Base-by-base conservation (phyloP, 139 green algal species). In the Volvox africanus region DNA sequence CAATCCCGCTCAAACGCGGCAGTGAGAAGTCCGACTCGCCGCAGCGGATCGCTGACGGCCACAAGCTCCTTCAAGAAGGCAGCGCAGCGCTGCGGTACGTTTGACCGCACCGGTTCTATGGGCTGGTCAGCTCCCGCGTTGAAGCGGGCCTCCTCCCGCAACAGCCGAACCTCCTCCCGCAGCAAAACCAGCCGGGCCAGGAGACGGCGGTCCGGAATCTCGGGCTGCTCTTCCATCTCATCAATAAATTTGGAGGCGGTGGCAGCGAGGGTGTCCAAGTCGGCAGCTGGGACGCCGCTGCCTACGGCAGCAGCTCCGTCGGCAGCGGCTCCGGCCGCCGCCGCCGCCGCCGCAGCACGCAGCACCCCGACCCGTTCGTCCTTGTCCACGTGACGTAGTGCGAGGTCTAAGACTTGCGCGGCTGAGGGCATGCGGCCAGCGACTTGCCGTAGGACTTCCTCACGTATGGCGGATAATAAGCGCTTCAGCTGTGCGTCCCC, bases 141-240 rank as follows among this genome's bases (percentile, higher is more conserved):
- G 87, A 92, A 94, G 61, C 67, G 50, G 2, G 32, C 44, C 81
- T 93, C 91, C 33, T 78, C 35, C 14, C 90, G 82, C 67, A 95
- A 30, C 61, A 77, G 75, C 0, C 93, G 78, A 76, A 96, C 33
- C 84, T 96, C 94, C 91, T 96, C 94, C 0, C 93, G 82, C 55
- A 95, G 36, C 37, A 96, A 87, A 13, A 92, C 91, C 33, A 96
- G 89, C 3, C 93, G 93, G 1, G 94, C 93, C 61, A 96, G 89
- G 79, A 96, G 84, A 5, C 85, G 73, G 22, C 92, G 90, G 81
- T 93, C 92, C 1, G 50, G 65, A 6, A 92, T 62, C 68, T 92
- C 84, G 71, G 92, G 35, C 77, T 94, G 91, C 30, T 96, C 94
- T 79, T 96, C 94, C 93, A 96, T 96, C 68, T 96, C 94, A 35